Base-by-base conservation (phyloP, 352 stramenopile species). In the Pythium aphanidermatum region DNA sequence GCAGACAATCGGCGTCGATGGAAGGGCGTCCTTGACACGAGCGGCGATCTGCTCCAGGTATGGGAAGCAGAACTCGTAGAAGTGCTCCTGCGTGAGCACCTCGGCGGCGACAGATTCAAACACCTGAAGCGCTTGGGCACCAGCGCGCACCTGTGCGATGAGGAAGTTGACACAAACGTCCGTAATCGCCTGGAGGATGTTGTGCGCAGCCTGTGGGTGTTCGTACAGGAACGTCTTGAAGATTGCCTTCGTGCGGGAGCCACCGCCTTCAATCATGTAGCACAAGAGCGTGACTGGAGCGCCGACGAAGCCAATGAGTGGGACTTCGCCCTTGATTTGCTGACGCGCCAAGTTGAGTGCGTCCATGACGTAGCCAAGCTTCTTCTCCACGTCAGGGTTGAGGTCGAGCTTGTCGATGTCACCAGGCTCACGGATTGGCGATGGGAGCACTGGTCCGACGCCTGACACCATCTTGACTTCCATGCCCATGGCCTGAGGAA, bases 211-310 rank as follows among this genome's bases (percentile, higher is more conserved):
- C 38, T 97, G 67, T 1, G 95, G 89, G 59, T 99, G 70, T 47
- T 97, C 67, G 52, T 95, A 90, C 19, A 99, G 58, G 74, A 96
- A 99, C n/a, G 86, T 85, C 73, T 97, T 95, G 37, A 96, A 86
- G 53, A 96, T 76, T 17, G 88, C 75, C 53, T 92, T 94, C 38
- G 97, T 98, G 59, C 96, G 96, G 53, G 92, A 97, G 28, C 89
- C 95, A 20, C 92, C 92, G 51, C 95, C 96, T 39, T 98, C 96
- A 21, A 99, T 94, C 93, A 99, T 98, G 76, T 99, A 99, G 72
- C 92, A 98, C 39, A 99, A 78, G 32, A 99, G 81, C 27, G 96
- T 99, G 52, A 96, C 95, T 11, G 96, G 96, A 13, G 83, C 96
- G 24, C 95, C 96, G n/a, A 88, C 95, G 65, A 99, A 99, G 33